These are phyloP conservation scores for Globisporangium yorkense DNA, from an alignment of 352 stramenopile genomes.

Conservation along the genomic window DNA sequence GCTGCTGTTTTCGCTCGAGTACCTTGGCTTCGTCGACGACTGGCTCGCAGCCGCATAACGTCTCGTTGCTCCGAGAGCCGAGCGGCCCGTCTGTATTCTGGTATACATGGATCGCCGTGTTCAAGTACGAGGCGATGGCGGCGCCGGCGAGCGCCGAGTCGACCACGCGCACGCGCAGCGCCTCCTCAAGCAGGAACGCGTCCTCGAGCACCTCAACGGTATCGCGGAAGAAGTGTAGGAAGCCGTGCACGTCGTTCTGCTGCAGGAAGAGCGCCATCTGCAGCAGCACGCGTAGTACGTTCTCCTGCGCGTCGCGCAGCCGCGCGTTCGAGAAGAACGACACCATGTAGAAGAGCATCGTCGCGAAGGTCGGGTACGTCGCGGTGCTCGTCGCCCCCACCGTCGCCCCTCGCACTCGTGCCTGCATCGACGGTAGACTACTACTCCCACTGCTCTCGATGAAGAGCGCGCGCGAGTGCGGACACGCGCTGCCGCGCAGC, in stretches of 20 bases:
- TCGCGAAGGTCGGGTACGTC: conserved; percentile 43
- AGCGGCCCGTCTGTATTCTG: conserved; percentile 50
- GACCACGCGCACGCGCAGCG: conserved; percentile 24
- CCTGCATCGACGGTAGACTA: neutral
- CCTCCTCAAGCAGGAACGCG: conserved; percentile 48
- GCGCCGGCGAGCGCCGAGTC: conserved; percentile 16
- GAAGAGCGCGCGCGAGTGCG: conserved; percentile 58
- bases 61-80: conserved; percentile 21
- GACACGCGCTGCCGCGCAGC: conserved; percentile 37
- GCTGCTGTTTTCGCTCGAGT: conserved; percentile 28
- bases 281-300: conserved; percentile 39
- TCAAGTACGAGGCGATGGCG: conserved; percentile 40
- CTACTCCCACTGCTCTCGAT: conserved; percentile 19
- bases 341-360: conserved; percentile 72
- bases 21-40: conserved; percentile 21
- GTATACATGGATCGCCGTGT: conserved; percentile 60
- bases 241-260: conserved; percentile 43
- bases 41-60: conserved; percentile 44
- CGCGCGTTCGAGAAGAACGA: conserved; percentile 52
- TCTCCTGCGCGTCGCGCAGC: conserved; percentile 30
- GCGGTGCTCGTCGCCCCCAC: neutral
- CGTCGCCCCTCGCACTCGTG: neutral
- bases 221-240: conserved; percentile 63
- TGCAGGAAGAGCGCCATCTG: conserved; percentile 54
- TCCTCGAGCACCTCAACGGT: conserved; percentile 49